Evolutionary conservation across 164 flowering plant species (phyloP).

Genomic region (Stephania cephalantha): DNA sequence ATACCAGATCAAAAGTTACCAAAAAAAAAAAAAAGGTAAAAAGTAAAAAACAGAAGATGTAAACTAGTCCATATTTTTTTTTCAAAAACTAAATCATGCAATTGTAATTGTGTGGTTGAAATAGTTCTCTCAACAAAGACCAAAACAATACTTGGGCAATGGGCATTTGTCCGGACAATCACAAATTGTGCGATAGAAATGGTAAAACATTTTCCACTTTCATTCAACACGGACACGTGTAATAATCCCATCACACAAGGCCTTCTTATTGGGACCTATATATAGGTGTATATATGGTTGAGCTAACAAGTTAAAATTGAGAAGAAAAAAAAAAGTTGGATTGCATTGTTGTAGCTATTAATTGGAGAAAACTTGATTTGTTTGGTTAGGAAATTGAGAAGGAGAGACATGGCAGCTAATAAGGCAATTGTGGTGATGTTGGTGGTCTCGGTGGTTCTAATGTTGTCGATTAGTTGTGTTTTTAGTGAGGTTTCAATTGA

Average conservation of each 20-base stretch:
- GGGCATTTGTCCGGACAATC: background rate
- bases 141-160: background rate
- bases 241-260: background rate
- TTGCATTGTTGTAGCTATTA: background rate
- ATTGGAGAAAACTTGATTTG: background rate
- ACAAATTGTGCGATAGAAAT: conserved; percentile 4
- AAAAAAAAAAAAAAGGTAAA: no score
- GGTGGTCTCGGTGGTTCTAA: background rate
- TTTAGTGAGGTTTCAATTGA: background rate
- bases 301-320: no score
- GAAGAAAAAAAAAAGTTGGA: background rate
- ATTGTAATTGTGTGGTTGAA: background rate
- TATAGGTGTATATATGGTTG: background rate
- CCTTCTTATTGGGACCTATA: background rate
- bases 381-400: background rate
- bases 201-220: background rate
- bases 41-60: no score
- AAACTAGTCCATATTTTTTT: no score
- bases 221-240: background rate
- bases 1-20: no score
- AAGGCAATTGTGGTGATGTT: background rate
- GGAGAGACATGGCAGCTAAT: background rate
- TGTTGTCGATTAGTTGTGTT: background rate
- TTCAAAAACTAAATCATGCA: background rate
- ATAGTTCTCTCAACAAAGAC: background rate